phyloP scores from a whole-genome alignment of 768 basidiomycete species.

The Psilocybe subaeruginosa region DNA sequence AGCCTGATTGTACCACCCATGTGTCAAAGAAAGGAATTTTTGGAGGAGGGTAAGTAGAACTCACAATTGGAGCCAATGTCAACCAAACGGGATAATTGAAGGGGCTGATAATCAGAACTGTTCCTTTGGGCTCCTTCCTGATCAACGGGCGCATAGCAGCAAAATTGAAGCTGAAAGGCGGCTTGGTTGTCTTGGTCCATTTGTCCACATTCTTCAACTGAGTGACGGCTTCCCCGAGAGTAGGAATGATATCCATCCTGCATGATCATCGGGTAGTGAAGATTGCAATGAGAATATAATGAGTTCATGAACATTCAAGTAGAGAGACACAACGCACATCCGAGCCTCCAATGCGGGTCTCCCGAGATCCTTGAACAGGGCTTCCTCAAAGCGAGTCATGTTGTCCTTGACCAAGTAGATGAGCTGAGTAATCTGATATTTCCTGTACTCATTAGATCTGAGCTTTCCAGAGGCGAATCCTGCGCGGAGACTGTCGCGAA shows the following conservation, averaged over 20 bases:
- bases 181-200: slow-evolving; percentile 71
- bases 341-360: slow-evolving; percentile 61
- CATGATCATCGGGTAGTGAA: neutral
- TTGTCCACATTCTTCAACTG: slow-evolving; percentile 69
- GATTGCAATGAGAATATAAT: neutral
- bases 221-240: slow-evolving; percentile 51
- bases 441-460: slow-evolving; percentile 67
- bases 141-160: slow-evolving; percentile 63
- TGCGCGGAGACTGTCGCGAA: slow-evolving; percentile 54
- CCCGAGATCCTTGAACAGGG: slow-evolving; percentile 65
- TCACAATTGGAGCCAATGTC: slow-evolving; percentile 58
- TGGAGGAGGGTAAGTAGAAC: slow-evolving; percentile 14
- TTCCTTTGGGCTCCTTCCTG: slow-evolving; percentile 78
- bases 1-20: slow-evolving; percentile 28
- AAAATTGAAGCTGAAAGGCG: slow-evolving; percentile 58
- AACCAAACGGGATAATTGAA: slow-evolving; percentile 80
- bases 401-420: slow-evolving; percentile 80
- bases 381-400: slow-evolving; percentile 54
- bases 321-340: slow-evolving; percentile 35
- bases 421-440: slow-evolving; percentile 76
- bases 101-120: slow-evolving; percentile 68
- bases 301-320: neutral
- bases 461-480: slow-evolving; percentile 70
- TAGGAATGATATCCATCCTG: slow-evolving; percentile 65
- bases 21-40: neutral